Percentiles rank a stretch among this genome's conserved stretches.
These are phyloP conservation scores for Verticillium isaacii DNA, from an alignment of 2,329 filamentous ascomycete genomes.

Conservation along the genomic window DNA sequence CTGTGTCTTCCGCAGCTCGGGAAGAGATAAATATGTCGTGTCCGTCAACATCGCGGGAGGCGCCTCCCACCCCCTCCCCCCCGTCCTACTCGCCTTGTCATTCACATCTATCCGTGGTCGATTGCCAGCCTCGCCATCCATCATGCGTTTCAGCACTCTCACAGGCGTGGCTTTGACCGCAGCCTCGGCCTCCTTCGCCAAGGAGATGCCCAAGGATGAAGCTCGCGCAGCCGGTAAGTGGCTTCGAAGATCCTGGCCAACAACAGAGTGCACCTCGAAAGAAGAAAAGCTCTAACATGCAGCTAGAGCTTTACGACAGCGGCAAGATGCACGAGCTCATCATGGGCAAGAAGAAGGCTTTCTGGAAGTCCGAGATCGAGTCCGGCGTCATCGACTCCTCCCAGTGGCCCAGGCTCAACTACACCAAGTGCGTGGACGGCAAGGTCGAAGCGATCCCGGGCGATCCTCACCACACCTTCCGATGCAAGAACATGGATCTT, in stretches of 20 bases:
- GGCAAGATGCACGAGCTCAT: slow-evolving; percentile 4
- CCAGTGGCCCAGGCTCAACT: slow-evolving; percentile 6
- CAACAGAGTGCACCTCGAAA: too few relatives aligned
- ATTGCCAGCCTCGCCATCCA: background rate
- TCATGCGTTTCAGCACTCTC: slow-evolving; percentile 11
- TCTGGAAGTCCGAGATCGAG: background rate
- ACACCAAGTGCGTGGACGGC: slow-evolving; percentile 11
- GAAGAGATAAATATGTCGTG: background rate
- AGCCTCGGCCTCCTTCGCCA: slow-evolving; percentile 12
- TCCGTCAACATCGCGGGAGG: background rate
- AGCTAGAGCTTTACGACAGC: slow-evolving; percentile 3
- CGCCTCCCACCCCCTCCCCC: background rate
- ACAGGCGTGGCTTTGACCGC: slow-evolving; percentile 1
- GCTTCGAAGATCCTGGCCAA: background rate
- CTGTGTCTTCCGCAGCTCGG: background rate
- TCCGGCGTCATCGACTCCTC: slow-evolving; percentile 8
- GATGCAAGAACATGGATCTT: slow-evolving; percentile 21
- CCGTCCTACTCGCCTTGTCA: background rate
- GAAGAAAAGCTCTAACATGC: background rate
- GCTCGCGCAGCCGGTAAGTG: slow-evolving; percentile 15
- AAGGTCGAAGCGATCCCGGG: slow-evolving; percentile 11
- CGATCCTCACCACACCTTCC: slow-evolving; percentile 13
- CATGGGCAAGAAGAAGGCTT: slow-evolving; percentile 2
- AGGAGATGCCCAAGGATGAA: slow-evolving; percentile 24
- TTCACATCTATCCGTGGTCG: background rate